Base-by-base conservation (phyloP, 2,329 filamentous ascomycete species). In the Colletotrichum cordylinicola region DNA sequence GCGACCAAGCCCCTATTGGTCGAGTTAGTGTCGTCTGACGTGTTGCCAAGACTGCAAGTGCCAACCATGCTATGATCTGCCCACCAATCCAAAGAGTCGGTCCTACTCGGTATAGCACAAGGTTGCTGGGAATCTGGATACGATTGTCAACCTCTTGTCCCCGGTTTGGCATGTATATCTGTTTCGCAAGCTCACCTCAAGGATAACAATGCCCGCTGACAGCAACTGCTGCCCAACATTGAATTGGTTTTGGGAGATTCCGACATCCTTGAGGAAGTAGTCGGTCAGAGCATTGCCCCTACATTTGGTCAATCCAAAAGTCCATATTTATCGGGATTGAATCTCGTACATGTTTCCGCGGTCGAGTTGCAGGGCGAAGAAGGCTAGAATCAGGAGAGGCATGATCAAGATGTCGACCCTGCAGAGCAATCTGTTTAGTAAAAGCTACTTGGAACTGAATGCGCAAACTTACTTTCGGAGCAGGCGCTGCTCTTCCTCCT, bases 141-240 rank as follows among this genome's bases (percentile, higher is more conserved):
- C 8, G 8, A 1, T 9, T 29, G n/a, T 75, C 35, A 71, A 64
- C 31, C 7, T 62, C n/a, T 21, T 24, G 6, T 33, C 16, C 2
- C 43, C 18, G 4, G 9, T 12, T 33, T 6, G 29, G 16, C 12
- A 5, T 15, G 8, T 35, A 62, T 7, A 31, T 27, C 21, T 66
- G 9, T 18, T 21, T 37, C n/a, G 1, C 27, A 9, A 29, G 39
- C 75, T 33, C 43, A 82, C 81, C 74, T 88, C 85, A 15, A 84
- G 81, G 6, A 88, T 78, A 4, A 89, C 87, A 48, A 89, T 89
- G 5, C 87, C 87, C 2, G 88, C 83, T 0, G 87, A 89, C 2
- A 90, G 82, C 73, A 91, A 82, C 74, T 89, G 87, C 29, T 88
- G 86, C 6, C 89, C 89, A 37, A 89, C 81, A 64, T 90, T 90